Percentiles rank a stretch among this genome's conserved stretches.
phyloP scores from a whole-genome alignment of 768 basidiomycete genomes.

The Daedalea quercina region DNA sequence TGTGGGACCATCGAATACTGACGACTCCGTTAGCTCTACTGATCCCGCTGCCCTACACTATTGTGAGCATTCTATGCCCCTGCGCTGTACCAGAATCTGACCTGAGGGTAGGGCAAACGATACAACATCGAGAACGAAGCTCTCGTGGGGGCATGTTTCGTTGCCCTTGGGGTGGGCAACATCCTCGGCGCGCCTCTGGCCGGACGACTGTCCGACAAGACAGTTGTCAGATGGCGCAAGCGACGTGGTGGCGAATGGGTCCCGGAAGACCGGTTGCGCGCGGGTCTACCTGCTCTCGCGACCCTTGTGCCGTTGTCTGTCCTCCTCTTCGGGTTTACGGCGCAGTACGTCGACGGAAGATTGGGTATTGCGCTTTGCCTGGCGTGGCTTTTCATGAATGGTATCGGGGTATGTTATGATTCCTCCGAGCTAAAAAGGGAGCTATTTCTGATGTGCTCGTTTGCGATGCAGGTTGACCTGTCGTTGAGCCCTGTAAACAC shows the following conservation, averaged over 20 bases:
- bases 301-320: slow-evolving; percentile 49
- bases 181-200: slow-evolving; percentile 53
- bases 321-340: slow-evolving; percentile 41
- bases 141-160: slow-evolving; percentile 51
- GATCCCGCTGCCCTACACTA: slow-evolving; percentile 58
- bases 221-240: slow-evolving; percentile 41
- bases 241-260: slow-evolving; percentile 51
- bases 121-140: slow-evolving; percentile 54
- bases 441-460: too few species aligned
- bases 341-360: slow-evolving; percentile 40
- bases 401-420: slow-evolving; percentile 45
- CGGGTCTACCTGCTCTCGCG: slow-evolving; percentile 37
- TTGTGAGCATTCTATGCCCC: slow-evolving; percentile 25
- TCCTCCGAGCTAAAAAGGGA: neutral
- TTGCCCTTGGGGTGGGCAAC: slow-evolving; percentile 55
- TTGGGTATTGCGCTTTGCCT: slow-evolving; percentile 46
- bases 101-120: slow-evolving; percentile 38
- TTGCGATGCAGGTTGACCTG: slow-evolving; percentile 40
- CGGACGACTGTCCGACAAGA: slow-evolving; percentile 51
- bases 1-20: neutral
- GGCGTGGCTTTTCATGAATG: slow-evolving; percentile 54
- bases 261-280: slow-evolving; percentile 64
- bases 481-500: slow-evolving; percentile 49
- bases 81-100: neutral
- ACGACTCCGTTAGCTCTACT: slow-evolving; percentile 29